phyloP scores from a whole-genome alignment of 805 yeast species.

The Wilhelminamyces savonicus region DNA sequence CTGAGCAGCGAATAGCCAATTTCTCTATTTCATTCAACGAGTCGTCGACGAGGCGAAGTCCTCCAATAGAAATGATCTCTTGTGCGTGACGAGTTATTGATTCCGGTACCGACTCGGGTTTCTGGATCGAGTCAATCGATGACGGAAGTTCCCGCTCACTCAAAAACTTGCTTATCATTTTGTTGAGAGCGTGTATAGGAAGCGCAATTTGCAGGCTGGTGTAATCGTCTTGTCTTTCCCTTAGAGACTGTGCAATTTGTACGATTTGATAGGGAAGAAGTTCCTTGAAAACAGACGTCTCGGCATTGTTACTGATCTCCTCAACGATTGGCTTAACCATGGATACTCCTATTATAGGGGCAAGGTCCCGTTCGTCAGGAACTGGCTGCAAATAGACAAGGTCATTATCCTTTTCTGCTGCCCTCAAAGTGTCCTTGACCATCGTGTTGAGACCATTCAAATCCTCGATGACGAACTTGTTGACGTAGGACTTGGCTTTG shows the following conservation, averaged over 20 bases:
- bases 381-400: slow-evolving; percentile 65
- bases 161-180: slow-evolving; percentile 37
- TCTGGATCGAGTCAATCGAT: slow-evolving; percentile 53
- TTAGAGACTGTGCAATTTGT: slow-evolving; percentile 60
- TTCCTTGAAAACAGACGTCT: slow-evolving; percentile 39
- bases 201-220: slow-evolving; percentile 36
- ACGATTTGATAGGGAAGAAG: slow-evolving; percentile 63
- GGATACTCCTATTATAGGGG: slow-evolving; percentile 40
- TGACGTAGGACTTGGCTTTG: slow-evolving; percentile 35
- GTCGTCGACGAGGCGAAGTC: slow-evolving; percentile 35
- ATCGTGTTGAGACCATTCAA: slow-evolving; percentile 42
- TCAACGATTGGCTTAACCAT: slow-evolving; percentile 46
- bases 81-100: slow-evolving; percentile 51
- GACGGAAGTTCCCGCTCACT: slow-evolving; percentile 53
- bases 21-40: slow-evolving; percentile 41
- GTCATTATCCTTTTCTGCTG: slow-evolving; percentile 75
- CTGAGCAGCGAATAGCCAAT: slow-evolving; percentile 34
- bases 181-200: slow-evolving; percentile 46
- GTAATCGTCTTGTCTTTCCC: slow-evolving; percentile 56
- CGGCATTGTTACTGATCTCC: background rate
- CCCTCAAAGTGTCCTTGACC: slow-evolving; percentile 38
- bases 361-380: slow-evolving; percentile 39
- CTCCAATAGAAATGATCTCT: slow-evolving; percentile 49
- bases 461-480: slow-evolving; percentile 43
- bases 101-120: slow-evolving; percentile 53